These are phyloP conservation scores for Calonectria multiphialidica DNA, from an alignment of 2,329 filamentous ascomycete genomes.

Conservation along the genomic window DNA sequence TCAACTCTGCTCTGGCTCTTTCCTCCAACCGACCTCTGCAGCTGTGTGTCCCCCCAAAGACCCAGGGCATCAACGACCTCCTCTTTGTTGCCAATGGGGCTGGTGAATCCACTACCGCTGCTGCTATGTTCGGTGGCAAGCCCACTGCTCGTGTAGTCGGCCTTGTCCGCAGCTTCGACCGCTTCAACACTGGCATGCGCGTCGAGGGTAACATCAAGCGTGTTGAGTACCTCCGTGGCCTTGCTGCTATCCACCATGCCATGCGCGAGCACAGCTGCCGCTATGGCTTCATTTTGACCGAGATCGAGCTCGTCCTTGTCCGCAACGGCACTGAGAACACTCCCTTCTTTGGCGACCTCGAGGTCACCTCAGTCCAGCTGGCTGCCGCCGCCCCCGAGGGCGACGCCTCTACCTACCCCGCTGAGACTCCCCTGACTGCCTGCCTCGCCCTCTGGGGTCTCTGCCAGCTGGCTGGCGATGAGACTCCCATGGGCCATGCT, in stretches of 20 bases:
- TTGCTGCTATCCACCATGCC: conserved; percentile 87
- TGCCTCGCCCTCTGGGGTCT: conserved; percentile 83
- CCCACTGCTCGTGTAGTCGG: conserved; percentile 75
- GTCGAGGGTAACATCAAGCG: conserved; percentile 86
- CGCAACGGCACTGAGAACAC: conserved; percentile 79
- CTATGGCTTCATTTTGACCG: conserved; percentile 96
- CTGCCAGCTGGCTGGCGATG: conserved; percentile 76
- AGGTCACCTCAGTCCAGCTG: conserved; percentile 75
- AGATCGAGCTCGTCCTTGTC: conserved; percentile 93
- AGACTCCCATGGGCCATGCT: conserved; percentile 66
- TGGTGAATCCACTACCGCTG: conserved; percentile 67
- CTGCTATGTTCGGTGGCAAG: conserved; percentile 63
- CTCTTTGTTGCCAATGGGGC: conserved; percentile 75
- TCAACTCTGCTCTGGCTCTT: conserved; percentile 85
- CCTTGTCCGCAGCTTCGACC: conserved; percentile 91
- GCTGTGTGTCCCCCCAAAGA: conserved; percentile 57
- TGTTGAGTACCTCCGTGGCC: conserved; percentile 88
- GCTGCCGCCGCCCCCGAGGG: conserved; percentile 52
- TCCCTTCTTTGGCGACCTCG: conserved; percentile 90
- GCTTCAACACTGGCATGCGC: conserved; percentile 96
- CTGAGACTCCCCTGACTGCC: conserved; percentile 71
- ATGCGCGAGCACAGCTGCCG: conserved; percentile 95
- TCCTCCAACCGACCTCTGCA: conserved; percentile 76
- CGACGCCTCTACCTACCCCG: conserved; percentile 45
- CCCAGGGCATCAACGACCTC: conserved; percentile 60